Conservation (phyloP, 306 rosid species). For the Myrica gale region DNA sequence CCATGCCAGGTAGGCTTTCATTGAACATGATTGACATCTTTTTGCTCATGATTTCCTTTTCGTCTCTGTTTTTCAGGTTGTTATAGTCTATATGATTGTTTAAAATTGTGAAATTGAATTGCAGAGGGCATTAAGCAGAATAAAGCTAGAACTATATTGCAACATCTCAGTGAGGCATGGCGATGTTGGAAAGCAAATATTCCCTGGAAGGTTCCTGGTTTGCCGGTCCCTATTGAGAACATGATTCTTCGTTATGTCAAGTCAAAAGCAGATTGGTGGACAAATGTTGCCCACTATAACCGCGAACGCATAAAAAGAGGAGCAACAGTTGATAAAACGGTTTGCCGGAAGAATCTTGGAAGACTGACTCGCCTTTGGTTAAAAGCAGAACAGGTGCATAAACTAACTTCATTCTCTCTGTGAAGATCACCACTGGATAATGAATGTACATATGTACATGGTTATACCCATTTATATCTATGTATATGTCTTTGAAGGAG, state of each 20-base stretch:
- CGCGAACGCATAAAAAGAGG: slow-evolving; percentile 99
- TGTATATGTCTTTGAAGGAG: background rate
- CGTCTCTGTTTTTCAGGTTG: background rate
- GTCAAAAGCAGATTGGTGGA: slow-evolving; percentile 99
- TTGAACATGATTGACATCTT: background rate
- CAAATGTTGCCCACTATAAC: slow-evolving; percentile 96
- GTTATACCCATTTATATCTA: background rate
- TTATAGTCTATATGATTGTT: slow-evolving; percentile 5
- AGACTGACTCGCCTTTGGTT: slow-evolving; percentile 97
- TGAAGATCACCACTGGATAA: background rate
- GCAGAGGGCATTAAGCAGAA: slow-evolving; percentile 98
- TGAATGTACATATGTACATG: background rate
- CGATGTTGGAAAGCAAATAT: slow-evolving; percentile 99
- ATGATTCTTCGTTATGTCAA: slow-evolving; percentile 99
- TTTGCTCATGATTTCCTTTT: slow-evolving; percentile 11
- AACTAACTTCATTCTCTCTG: background rate
- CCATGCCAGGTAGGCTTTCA: slow-evolving; percentile 74
- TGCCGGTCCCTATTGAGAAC: slow-evolving; percentile 97
- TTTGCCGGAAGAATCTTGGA: slow-evolving; percentile 97
- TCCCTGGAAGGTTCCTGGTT: slow-evolving; percentile 99
- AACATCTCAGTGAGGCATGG: slow-evolving; percentile 99
- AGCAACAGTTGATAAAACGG: slow-evolving; percentile 98
- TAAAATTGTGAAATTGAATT: slow-evolving; percentile 9
- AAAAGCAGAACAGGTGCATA: slow-evolving; percentile 86
- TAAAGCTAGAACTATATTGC: slow-evolving; percentile 93